A percentile compares a stretch with the other conserved stretches of the same genome.
Conservation (phyloP, 345 rosid genomes). For the Cardamine chenopodiifolia region DNA sequence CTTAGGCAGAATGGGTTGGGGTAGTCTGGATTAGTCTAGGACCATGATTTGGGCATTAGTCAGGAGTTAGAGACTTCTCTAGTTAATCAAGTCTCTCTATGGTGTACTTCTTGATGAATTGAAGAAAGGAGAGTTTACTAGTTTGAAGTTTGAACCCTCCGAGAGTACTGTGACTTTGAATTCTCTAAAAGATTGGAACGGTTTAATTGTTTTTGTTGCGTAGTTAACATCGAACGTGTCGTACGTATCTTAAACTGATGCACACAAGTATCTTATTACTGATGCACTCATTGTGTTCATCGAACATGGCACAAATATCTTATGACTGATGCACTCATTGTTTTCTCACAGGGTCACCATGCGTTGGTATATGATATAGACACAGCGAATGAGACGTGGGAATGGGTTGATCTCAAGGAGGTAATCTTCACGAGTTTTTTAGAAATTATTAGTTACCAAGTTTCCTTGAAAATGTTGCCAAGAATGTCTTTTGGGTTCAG, state of each 20-base stretch:
- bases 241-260: background rate
- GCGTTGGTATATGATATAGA: conserved; percentile 80
- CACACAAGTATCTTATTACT: background rate
- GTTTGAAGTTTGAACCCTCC: background rate
- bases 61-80: background rate
- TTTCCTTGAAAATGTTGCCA: background rate
- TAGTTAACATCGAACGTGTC: background rate
- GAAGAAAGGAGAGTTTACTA: background rate
- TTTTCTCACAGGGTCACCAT: conserved; percentile 67
- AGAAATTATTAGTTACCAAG: background rate
- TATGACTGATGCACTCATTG: conserved; percentile 3
- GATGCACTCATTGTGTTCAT: background rate
- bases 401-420: conserved; percentile 95
- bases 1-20: background rate
- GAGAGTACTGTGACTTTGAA: background rate
- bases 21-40: background rate
- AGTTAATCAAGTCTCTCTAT: background rate
- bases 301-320: background rate
- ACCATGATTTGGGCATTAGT: background rate
- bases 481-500: background rate
- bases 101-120: conserved; percentile 8
- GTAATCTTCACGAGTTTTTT: conserved; percentile 43
- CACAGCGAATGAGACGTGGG: conserved; percentile 77
- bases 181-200: background rate
- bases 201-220: too few species aligned